Conservation (phyloP, 2,329 filamentous ascomycete species). For the Trichophyton simii region DNA sequence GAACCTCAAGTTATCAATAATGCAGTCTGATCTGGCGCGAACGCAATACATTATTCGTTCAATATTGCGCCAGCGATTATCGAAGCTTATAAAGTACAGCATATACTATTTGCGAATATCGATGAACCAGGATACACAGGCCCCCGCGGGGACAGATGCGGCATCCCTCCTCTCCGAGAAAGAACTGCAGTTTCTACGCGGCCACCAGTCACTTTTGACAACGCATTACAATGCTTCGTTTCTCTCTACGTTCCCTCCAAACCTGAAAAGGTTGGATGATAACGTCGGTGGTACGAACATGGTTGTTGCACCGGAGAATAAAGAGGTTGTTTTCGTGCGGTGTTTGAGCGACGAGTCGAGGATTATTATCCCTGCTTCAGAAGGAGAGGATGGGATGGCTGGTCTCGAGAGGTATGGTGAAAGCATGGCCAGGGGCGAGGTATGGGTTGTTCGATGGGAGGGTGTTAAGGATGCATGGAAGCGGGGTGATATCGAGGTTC, state of each 20-base stretch:
- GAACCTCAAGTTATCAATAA: slow-evolving; percentile 85
- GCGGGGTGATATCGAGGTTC: slow-evolving; percentile 33
- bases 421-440: slow-evolving; percentile 44
- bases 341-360: slow-evolving; percentile 38
- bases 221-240: slow-evolving; percentile 80
- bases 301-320: slow-evolving; percentile 75
- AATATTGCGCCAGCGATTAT: slow-evolving; percentile 69
- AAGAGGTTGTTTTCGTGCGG: slow-evolving; percentile 73
- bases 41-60: slow-evolving; percentile 84
- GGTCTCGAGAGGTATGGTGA: slow-evolving; percentile 20
- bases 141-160: slow-evolving; percentile 7
- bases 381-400: slow-evolving; percentile 17
- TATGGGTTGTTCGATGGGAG: slow-evolving; percentile 60
- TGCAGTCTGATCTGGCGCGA: slow-evolving; percentile 90
- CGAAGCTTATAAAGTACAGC: slow-evolving; percentile 48
- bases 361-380: slow-evolving; percentile 25
- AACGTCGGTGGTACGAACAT: slow-evolving; percentile 80
- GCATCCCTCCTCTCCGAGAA: slow-evolving; percentile 54
- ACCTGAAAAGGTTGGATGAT: slow-evolving; percentile 78
- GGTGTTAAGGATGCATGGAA: slow-evolving; percentile 50
- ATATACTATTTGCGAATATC: slow-evolving; percentile 38
- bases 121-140: slow-evolving; percentile 14
- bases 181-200: slow-evolving; percentile 69
- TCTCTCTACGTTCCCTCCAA: slow-evolving; percentile 63
- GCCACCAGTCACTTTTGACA: slow-evolving; percentile 73